Evolutionary conservation across 176 grass and related monocot species (phyloP).

Genomic region (Rhynchospora pubera): DNA sequence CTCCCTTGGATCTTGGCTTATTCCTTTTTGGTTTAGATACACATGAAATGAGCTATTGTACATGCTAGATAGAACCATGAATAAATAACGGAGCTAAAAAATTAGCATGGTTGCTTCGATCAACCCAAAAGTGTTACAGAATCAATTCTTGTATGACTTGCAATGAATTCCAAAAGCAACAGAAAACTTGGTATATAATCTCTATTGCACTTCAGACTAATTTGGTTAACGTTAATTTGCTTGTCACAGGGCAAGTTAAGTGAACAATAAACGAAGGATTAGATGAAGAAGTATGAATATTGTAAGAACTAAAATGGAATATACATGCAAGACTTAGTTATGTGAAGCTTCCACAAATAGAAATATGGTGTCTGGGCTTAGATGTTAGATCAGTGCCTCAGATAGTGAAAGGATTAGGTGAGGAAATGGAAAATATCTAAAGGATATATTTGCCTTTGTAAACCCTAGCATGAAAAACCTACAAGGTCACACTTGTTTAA

Average conservation of each 20-base stretch:
- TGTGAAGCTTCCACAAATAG: background rate
- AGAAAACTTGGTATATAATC: background rate
- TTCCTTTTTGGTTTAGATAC: slow-evolving; percentile 22
- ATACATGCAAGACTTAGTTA: background rate
- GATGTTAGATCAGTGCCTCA: background rate
- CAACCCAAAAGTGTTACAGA: background rate
- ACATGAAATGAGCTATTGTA: background rate
- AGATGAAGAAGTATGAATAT: background rate
- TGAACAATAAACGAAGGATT: background rate
- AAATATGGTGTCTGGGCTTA: background rate
- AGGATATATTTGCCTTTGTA: background rate
- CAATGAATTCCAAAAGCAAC: background rate
- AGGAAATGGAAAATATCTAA: slow-evolving; percentile 9
- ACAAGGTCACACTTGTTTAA: slow-evolving; percentile 46
- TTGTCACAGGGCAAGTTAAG: background rate
- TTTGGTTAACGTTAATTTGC: background rate
- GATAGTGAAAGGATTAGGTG: slow-evolving; percentile 26
- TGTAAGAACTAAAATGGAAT: background rate
- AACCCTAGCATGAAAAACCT: slow-evolving; percentile 61
- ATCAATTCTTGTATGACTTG: background rate
- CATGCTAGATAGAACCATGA: background rate
- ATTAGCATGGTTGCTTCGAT: background rate
- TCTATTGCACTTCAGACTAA: background rate
- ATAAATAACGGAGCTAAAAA: background rate
- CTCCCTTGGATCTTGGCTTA: slow-evolving; percentile 42